Evolutionary conservation across 2,329 filamentous ascomycete genomes (phyloP).

Genomic region (Xylaria sp.): DNA sequence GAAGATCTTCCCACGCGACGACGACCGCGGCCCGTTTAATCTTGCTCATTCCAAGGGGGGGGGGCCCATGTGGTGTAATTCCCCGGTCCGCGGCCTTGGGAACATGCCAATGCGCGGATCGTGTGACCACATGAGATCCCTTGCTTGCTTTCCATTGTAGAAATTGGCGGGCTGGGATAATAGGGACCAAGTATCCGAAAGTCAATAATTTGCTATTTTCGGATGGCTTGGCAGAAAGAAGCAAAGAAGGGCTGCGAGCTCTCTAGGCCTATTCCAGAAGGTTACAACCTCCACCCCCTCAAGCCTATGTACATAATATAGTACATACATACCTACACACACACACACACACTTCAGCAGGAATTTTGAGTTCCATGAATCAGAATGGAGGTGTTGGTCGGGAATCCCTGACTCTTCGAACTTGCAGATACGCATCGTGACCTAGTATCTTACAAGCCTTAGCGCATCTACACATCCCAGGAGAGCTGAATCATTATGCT

Average conservation of each 20-base stretch:
- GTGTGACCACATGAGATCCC: neutral
- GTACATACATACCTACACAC: no score
- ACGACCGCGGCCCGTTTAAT: neutral
- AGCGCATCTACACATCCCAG: slow-evolving; percentile 48
- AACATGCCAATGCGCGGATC: neutral
- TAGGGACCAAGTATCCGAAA: neutral
- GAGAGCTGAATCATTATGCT: slow-evolving; percentile 50
- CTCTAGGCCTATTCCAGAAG: no score
- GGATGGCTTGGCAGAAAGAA: neutral
- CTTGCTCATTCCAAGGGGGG: neutral
- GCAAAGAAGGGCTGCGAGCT: no score
- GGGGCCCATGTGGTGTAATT: neutral
- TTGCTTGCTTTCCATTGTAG: neutral
- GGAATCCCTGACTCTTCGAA: no score
- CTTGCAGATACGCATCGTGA: slow-evolving; percentile 39
- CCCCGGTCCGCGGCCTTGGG: neutral
- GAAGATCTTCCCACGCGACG: neutral
- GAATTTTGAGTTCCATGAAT: neutral
- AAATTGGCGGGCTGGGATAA: no score
- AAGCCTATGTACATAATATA: no score
- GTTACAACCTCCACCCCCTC: no score
- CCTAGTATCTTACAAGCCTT: slow-evolving; percentile 43
- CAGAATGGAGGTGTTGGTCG: neutral
- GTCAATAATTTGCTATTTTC: neutral
- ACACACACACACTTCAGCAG: no score